Evolutionary conservation across 495 filamentous ascomycete genomes (phyloP).

Genomic region (Xylaria scruposa): DNA sequence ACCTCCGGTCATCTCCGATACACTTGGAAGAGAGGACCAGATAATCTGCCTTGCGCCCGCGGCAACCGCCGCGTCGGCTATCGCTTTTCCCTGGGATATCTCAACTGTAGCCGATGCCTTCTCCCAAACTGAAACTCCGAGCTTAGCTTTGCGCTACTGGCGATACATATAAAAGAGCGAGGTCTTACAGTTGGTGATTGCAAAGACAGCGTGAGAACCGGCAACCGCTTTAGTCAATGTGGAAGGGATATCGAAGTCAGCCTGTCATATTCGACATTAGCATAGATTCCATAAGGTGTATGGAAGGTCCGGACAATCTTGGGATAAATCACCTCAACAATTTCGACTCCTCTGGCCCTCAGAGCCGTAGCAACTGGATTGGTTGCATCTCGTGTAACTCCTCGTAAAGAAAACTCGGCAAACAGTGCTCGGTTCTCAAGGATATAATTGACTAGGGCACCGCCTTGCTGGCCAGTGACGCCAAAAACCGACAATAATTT

Average conservation of each 20-base stretch:
- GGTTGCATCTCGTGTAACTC: not conserved
- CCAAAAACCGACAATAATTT: not conserved
- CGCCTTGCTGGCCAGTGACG: not conserved
- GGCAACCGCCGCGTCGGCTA: not conserved
- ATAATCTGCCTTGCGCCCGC: not conserved
- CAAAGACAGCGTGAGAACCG: conserved; percentile 1
- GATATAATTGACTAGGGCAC: not conserved
- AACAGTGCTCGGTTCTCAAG: not conserved
- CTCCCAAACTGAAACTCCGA: not conserved
- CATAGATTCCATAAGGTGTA: not conserved
- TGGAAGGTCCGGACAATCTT: not conserved
- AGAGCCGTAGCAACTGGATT: not conserved
- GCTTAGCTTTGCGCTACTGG: not conserved
- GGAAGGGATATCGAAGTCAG: not conserved
- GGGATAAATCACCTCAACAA: not conserved
- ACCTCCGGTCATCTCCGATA: not conserved
- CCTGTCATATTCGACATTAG: not conserved
- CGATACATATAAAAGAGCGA: not conserved
- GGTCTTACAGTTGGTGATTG: conserved; percentile 1
- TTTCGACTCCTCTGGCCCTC: not conserved
- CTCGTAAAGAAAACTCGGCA: not conserved
- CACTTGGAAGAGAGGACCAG: not conserved
- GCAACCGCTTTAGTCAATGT: not conserved
- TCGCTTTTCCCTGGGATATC: conserved; percentile 5
- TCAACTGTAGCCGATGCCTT: not conserved